Evolutionary conservation across 2,329 filamentous ascomycete species (phyloP).

Genomic region (Celoporthe dispersa): DNA sequence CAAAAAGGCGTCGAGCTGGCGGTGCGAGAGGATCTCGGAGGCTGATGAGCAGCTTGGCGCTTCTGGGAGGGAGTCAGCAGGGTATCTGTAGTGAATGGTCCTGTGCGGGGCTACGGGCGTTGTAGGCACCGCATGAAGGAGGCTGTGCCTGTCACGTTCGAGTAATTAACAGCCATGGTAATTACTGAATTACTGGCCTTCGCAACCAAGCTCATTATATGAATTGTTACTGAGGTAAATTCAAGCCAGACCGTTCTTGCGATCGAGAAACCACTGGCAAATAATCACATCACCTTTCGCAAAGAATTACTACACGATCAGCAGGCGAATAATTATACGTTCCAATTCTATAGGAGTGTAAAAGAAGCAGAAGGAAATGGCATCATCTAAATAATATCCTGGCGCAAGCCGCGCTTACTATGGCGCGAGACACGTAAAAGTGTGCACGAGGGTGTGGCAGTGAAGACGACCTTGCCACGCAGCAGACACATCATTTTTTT

Average conservation of each 20-base stretch:
- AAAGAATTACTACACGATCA: background rate
- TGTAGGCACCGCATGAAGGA: background rate
- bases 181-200: background rate
- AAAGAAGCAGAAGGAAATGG: background rate
- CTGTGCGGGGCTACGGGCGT: background rate
- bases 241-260: too few relatives aligned
- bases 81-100: background rate
- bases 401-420: background rate
- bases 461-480: background rate
- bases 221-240: too few relatives aligned
- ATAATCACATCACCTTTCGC: background rate
- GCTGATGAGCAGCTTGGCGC: conserved; percentile 10
- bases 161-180: too few relatives aligned
- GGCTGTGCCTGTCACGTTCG: background rate
- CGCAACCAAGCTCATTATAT: too few relatives aligned
- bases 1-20: conserved; percentile 31
- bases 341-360: background rate
- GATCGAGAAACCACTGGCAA: too few relatives aligned
- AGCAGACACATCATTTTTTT: background rate
- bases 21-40: conserved; percentile 15
- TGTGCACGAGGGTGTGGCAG: background rate
- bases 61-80: background rate
- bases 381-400: background rate
- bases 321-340: background rate
- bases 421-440: background rate